Percentiles rank a stretch among this genome's conserved stretches.
phyloP scores from a whole-genome alignment of 164 flowering plant genomes.

The Chloranthus sessilifolius region DNA sequence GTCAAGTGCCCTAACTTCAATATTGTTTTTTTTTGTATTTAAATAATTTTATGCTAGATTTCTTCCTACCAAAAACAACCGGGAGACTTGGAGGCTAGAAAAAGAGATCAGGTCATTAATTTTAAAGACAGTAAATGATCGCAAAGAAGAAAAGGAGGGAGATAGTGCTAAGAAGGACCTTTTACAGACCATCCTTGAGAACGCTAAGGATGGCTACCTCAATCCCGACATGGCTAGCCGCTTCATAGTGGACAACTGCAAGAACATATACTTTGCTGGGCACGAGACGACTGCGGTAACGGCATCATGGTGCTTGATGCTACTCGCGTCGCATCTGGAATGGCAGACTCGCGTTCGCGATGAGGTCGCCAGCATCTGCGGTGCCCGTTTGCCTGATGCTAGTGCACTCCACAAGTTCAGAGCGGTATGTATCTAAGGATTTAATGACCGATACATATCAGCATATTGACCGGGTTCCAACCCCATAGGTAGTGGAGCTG shows the following conservation, averaged over 20 bases:
- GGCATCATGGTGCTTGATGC: slow-evolving; percentile 27
- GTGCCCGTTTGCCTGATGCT: slow-evolving; percentile 11
- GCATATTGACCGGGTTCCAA: no score
- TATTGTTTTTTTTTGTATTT: no score
- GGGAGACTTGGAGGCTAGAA: slow-evolving; percentile 37
- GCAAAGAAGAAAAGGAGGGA: slow-evolving; percentile 6
- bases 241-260: slow-evolving; percentile 62
- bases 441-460: no score
- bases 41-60: slow-evolving; percentile 20
- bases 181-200: slow-evolving; percentile 39
- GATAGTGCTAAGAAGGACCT: slow-evolving; percentile 26
- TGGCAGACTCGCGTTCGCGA: slow-evolving; percentile 28
- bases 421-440: slow-evolving; percentile 6
- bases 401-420: slow-evolving; percentile 10
- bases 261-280: slow-evolving; percentile 59
- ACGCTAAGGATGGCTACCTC: slow-evolving; percentile 41
- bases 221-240: slow-evolving; percentile 5
- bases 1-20: no score
- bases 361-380: slow-evolving; percentile 19
- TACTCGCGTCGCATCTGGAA: slow-evolving; percentile 24
- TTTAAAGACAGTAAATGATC: slow-evolving; percentile 28
- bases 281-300: slow-evolving; percentile 30
- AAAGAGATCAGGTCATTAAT: slow-evolving; percentile 32
- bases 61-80: slow-evolving; percentile 36
- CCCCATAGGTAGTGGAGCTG: no score